Base-by-base conservation (phyloP, 208 protist genomes). In the Leptomonas pyrrhocoris region DNA sequence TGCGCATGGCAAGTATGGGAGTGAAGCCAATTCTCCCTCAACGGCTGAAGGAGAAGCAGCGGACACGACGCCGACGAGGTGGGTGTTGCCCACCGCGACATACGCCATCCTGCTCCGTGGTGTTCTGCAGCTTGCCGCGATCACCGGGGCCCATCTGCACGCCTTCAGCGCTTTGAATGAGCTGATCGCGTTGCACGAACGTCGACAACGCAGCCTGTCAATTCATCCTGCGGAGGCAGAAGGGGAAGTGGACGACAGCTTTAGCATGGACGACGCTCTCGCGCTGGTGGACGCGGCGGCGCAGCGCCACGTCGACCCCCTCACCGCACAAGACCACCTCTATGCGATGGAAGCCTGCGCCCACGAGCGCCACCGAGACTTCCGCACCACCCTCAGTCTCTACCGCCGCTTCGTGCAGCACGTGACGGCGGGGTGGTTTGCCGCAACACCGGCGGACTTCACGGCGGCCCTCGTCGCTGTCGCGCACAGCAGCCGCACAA, bases 361-460 rank as follows among this genome's bases (percentile, higher is more conserved):
- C 36, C 49, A 34, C 40, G 72, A 72, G 25, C 68, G 74, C 27
- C 55, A 65, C 23, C 77, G 87, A 13, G 69, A 87, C 30, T 95
- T 95, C 62, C 77, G 78, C 64, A 71, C 86, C 31, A 74, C 90
- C 5, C 67, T 84, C 50, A 83, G 82, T 19, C 84, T 95, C 54
- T 93, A 91, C 78, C 77, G 64, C 27, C 87, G 88, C 6, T 83
- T 93, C n/a, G 63, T 88, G 38, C 81, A 83, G 61, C 81, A 90
- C 49, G 78, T 81, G 9, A 60, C 79, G 48, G 69, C 53, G 6
- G 83, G 81, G 21, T 45, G 69, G 55, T 84, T 93, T 48, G 25
- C 60, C 13, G 57, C 87, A 13, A 74, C 74, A 11, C 18, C 64
- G 1, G 43, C 28, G 12, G 77, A 88, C 46, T 68, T 92, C 31